These are phyloP conservation scores for Lecanicillium sp. DNA, from an alignment of 2,329 filamentous ascomycete genomes.

Conservation along the genomic window DNA sequence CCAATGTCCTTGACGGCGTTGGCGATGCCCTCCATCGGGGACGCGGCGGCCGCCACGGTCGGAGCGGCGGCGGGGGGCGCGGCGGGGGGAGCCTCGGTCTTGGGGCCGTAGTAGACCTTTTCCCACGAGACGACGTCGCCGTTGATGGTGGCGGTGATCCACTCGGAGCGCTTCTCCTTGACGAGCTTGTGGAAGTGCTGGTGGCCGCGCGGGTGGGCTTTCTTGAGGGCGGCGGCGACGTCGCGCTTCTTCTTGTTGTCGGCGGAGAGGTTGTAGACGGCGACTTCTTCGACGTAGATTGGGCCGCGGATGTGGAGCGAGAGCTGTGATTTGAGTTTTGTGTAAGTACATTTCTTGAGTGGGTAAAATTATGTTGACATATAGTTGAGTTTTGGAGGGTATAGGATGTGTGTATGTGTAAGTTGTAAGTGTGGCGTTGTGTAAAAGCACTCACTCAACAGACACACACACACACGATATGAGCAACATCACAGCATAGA, in stretches of 20 bases:
- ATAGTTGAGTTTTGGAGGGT: too few species aligned
- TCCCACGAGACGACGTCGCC: slow-evolving; percentile 50
- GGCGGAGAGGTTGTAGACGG: slow-evolving; percentile 53
- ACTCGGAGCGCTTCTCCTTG: slow-evolving; percentile 41
- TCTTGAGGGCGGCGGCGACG: slow-evolving; percentile 11
- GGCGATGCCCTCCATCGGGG: slow-evolving; percentile 3
- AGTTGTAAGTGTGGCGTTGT: too few species aligned
- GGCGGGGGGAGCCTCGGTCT: slow-evolving; percentile 7
- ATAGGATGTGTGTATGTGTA: background rate
- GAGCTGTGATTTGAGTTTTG: slow-evolving; percentile 38
- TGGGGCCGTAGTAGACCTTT: slow-evolving; percentile 45
- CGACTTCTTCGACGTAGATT: slow-evolving; percentile 57
- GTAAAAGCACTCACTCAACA: too few species aligned
- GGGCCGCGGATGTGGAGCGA: slow-evolving; percentile 69
- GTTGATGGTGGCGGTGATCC: slow-evolving; percentile 50
- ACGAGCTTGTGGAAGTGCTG: slow-evolving; percentile 39
- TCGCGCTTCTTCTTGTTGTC: slow-evolving; percentile 20
- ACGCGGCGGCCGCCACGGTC: slow-evolving; percentile 5
- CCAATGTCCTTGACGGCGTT: background rate
- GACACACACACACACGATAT: background rate
- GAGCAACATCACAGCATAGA: background rate
- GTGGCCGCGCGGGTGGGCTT: slow-evolving; percentile 32
- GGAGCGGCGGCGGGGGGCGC: slow-evolving; percentile 12
- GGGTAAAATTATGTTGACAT: too few species aligned
- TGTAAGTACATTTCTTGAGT: background rate